Evolutionary conservation across 1,284 basidiomycete species (phyloP).

Genomic region (Trametes polyzona): DNA sequence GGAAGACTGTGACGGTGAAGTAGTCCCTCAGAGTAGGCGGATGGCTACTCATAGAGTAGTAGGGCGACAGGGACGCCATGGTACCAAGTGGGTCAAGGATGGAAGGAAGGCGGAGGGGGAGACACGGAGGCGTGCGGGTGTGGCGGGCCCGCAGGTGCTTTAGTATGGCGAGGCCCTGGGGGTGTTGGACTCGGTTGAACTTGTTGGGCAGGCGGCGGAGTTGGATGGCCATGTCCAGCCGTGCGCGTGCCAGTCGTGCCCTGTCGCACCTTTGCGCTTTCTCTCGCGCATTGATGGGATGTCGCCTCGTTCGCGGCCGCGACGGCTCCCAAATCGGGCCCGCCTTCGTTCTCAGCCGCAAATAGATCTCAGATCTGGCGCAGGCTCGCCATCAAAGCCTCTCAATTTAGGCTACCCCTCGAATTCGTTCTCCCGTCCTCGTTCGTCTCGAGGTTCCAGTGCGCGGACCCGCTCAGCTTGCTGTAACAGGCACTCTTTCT

Average conservation of each 20-base stretch:
- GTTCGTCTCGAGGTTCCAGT: neutral
- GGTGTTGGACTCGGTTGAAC: neutral
- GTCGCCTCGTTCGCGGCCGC: neutral
- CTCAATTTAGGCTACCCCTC: neutral
- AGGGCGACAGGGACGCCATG: slow-evolving; percentile 10
- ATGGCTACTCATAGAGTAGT: neutral
- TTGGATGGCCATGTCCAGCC: neutral
- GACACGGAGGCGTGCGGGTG: neutral
- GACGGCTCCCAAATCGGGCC: slow-evolving; percentile 1
- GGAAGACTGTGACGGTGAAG: slow-evolving; percentile 8
- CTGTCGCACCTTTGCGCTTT: neutral
- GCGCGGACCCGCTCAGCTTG: too few species aligned
- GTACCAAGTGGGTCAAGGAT: neutral
- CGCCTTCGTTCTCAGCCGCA: neutral
- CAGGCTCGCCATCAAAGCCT: neutral
- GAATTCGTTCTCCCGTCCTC: neutral
- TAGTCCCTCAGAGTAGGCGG: slow-evolving; percentile 5
- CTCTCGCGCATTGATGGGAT: slow-evolving; percentile 7
- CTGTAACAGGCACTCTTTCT: neutral
- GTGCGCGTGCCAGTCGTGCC: neutral
- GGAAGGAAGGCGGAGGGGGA: neutral
- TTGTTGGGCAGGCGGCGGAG: neutral
- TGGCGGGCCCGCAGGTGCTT: neutral
- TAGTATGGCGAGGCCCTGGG: neutral
- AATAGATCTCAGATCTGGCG: neutral